These are phyloP conservation scores for Neopestalotiopsis rosae DNA, from an alignment of 2,329 filamentous ascomycete species.

Conservation along the genomic window DNA sequence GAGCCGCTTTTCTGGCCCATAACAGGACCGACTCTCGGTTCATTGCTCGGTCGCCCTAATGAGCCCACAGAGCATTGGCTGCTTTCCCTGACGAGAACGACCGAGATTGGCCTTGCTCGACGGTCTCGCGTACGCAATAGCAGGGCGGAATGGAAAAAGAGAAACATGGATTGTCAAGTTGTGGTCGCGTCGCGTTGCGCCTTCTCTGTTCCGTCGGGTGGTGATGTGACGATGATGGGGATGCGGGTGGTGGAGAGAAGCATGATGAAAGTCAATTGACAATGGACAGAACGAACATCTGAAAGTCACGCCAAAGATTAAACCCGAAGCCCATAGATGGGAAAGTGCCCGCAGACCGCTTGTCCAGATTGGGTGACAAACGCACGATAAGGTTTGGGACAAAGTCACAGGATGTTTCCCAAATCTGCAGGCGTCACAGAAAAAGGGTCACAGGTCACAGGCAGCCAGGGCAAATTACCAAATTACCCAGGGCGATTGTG, in stretches of 20 bases:
- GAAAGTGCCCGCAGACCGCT: conserved; percentile 12
- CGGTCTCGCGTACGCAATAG: not conserved
- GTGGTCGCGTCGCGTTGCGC: not conserved
- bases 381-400: not conserved
- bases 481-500: not conserved
- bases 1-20: conserved; percentile 21
- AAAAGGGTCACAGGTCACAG: too few relatives aligned
- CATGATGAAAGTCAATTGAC: not conserved
- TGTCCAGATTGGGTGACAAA: conserved; percentile 6
- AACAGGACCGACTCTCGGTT: conserved; percentile 24
- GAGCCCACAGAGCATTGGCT: conserved; percentile 6
- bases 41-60: conserved; percentile 20
- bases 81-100: conserved; percentile 16
- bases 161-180: not conserved
- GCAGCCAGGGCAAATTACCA: too few relatives aligned
- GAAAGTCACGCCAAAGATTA: not conserved
- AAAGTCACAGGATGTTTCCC: not conserved
- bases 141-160: not conserved
- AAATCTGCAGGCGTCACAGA: not conserved
- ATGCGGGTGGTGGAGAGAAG: not conserved
- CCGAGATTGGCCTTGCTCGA: conserved; percentile 13
- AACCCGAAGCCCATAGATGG: not conserved
- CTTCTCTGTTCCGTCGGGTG: not conserved
- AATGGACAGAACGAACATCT: not conserved
- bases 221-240: not conserved